phyloP scores from a whole-genome alignment of 1,284 basidiomycete genomes.

The Melampsora abietis-canadensis region DNA sequence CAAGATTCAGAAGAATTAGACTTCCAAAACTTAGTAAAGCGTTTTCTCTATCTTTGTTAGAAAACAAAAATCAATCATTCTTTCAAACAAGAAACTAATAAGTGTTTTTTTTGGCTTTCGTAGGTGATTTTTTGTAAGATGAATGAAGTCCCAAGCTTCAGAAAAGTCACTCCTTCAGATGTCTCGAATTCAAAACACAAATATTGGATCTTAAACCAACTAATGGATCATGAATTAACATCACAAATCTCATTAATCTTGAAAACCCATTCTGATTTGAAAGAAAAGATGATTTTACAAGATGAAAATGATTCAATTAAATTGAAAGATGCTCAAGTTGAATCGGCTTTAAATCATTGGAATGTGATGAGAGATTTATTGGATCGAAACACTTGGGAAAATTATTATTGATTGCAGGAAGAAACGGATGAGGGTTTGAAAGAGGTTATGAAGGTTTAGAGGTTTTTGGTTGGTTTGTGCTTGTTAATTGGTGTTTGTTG shows the following conservation, averaged over 20 bases:
- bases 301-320: too few relatives aligned
- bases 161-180: slow-evolving; percentile 29
- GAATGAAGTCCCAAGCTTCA: slow-evolving; percentile 5
- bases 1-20: not conserved
- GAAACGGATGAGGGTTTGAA: too few relatives aligned
- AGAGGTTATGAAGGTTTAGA: too few relatives aligned
- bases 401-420: slow-evolving; percentile 42
- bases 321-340: slow-evolving; percentile 15
- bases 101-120: not conserved
- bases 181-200: slow-evolving; percentile 32
- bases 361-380: slow-evolving; percentile 46
- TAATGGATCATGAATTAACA: slow-evolving; percentile 44
- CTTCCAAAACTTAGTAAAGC: slow-evolving; percentile 46
- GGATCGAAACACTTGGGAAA: slow-evolving; percentile 45
- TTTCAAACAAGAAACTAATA: not conserved
- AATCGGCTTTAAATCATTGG: slow-evolving; percentile 44
- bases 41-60: slow-evolving; percentile 6
- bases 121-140: slow-evolving; percentile 38
- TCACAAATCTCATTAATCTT: slow-evolving; percentile 12
- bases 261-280: not conserved
- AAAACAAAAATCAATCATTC: not conserved
- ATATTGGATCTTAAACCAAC: slow-evolving; percentile 39
- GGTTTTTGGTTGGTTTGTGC: too few relatives aligned
- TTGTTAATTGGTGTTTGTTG: too few relatives aligned
- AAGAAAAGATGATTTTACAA: not conserved